Evolutionary conservation across 257 asterid species (phyloP).

Genomic region (Schizonepeta tenuifolia): DNA sequence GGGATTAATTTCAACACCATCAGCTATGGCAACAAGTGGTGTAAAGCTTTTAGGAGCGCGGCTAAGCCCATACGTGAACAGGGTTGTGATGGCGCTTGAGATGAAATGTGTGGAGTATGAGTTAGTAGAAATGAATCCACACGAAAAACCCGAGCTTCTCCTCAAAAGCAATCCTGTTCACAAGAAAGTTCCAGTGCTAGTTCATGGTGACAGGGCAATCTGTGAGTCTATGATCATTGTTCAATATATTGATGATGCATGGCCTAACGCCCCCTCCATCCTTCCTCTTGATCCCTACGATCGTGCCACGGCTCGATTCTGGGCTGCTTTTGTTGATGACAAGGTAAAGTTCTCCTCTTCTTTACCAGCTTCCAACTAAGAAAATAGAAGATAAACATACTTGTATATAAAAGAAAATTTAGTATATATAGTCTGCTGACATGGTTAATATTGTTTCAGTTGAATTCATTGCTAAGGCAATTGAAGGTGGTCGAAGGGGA

Average conservation of each 20-base stretch:
- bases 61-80: conserved; percentile 47
- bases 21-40: conserved; percentile 43
- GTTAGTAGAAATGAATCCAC: conserved; percentile 33
- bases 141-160: conserved; percentile 45
- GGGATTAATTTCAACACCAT: background rate
- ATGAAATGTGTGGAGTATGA: conserved; percentile 56
- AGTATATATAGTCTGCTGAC: background rate
- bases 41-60: conserved; percentile 49
- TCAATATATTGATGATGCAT: conserved; percentile 43
- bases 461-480: conserved; percentile 30
- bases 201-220: conserved; percentile 39
- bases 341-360: conserved; percentile 36
- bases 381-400: background rate
- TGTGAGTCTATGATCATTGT: conserved; percentile 53
- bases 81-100: conserved; percentile 51
- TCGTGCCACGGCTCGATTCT: conserved; percentile 51
- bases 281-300: conserved; percentile 38
- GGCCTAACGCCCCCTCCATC: conserved; percentile 36
- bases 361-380: too few relatives aligned
- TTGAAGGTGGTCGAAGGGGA: conserved; percentile 28
- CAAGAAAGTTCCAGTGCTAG: conserved; percentile 61
- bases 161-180: conserved; percentile 51
- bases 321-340: conserved; percentile 61
- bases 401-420: too few relatives aligned
- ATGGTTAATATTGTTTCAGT: conserved; percentile 32